Conservation (phyloP, 2,329 filamentous ascomycete species). For the Stagonosporopsis tanaceti region DNA sequence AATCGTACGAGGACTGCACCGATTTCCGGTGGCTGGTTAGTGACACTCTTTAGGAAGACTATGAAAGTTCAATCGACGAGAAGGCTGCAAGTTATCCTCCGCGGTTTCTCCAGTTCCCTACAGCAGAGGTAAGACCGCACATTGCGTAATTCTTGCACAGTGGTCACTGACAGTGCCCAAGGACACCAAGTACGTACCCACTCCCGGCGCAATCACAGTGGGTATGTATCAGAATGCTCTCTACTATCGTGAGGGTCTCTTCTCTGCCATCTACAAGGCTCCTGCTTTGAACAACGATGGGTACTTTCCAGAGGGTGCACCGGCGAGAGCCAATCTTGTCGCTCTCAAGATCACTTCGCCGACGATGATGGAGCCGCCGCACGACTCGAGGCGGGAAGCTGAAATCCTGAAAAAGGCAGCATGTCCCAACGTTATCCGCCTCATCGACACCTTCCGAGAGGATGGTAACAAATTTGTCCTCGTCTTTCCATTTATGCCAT, state of each 20-base stretch:
- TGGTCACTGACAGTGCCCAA: conserved; percentile 12
- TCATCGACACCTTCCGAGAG: conserved; percentile 75
- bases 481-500: conserved; percentile 83
- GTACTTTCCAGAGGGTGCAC: conserved; percentile 34
- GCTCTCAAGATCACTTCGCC: conserved; percentile 89
- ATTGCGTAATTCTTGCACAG: not conserved
- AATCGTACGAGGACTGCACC: conserved; percentile 55
- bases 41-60: conserved; percentile 45
- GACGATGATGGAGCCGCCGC: conserved; percentile 76
- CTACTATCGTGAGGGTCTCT: conserved; percentile 72
- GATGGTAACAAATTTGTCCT: conserved; percentile 78
- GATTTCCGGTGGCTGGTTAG: not conserved
- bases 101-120: conserved; percentile 35
- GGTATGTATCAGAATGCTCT: conserved; percentile 65
- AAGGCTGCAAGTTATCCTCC: conserved; percentile 30
- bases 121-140: conserved; percentile 28
- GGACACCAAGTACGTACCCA: conserved; percentile 45
- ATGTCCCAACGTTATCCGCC: conserved; percentile 67
- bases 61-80: conserved; percentile 40
- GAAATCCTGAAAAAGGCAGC: conserved; percentile 71
- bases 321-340: conserved; percentile 51
- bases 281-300: conserved; percentile 50
- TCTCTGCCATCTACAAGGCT: conserved; percentile 82
- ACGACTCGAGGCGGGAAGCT: conserved; percentile 82
- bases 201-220: conserved; percentile 53